Percentiles rank a stretch among this genome's conserved stretches.
These are phyloP conservation scores for Neurospora sp. DNA, from an alignment of 495 filamentous ascomycete genomes.

Conservation along the genomic window DNA sequence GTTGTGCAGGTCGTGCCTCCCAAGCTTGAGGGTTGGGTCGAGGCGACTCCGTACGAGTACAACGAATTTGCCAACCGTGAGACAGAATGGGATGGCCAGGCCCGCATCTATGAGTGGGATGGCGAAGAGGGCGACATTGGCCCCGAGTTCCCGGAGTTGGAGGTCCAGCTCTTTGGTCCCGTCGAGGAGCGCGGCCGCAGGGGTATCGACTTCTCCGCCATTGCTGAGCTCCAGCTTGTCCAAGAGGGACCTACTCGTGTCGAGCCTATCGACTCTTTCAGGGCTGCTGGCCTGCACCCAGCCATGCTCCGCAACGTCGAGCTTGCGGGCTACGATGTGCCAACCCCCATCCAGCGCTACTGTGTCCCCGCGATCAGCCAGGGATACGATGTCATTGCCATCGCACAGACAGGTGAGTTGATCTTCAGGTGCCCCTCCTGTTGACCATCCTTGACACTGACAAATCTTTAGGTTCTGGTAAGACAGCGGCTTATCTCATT, in stretches of 20 bases:
- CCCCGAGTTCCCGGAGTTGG: conserved; percentile 55
- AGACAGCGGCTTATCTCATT: conserved; percentile 87
- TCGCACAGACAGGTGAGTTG: conserved; percentile 80
- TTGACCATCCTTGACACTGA: conserved; percentile 1
- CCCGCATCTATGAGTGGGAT: conserved; percentile 68
- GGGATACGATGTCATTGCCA: conserved; percentile 70
- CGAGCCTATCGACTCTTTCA: conserved; percentile 49
- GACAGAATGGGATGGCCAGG: conserved; percentile 33
- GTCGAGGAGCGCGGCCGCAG: conserved; percentile 24
- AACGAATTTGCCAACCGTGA: conserved; percentile 25
- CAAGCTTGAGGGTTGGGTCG: conserved; percentile 39
- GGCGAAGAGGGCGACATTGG: conserved; percentile 81
- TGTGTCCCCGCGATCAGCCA: conserved; percentile 63
- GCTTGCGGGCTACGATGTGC: conserved; percentile 49
- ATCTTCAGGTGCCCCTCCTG: neutral
- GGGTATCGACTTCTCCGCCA: conserved; percentile 43
- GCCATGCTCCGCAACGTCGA: conserved; percentile 67
- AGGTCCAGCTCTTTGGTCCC: conserved; percentile 59
- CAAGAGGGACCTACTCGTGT: conserved; percentile 49
- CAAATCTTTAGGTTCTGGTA: conserved; percentile 65
- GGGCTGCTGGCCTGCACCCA: conserved; percentile 76
- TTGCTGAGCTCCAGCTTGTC: conserved; percentile 44
- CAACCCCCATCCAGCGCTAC: conserved; percentile 83
- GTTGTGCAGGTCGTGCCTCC: conserved; percentile 1
- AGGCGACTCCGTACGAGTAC: conserved; percentile 45